Percentiles rank a stretch among this genome's conserved stretches.
phyloP scores from a whole-genome alignment of 148 eudicot genomes.

The Silene latifolia region DNA sequence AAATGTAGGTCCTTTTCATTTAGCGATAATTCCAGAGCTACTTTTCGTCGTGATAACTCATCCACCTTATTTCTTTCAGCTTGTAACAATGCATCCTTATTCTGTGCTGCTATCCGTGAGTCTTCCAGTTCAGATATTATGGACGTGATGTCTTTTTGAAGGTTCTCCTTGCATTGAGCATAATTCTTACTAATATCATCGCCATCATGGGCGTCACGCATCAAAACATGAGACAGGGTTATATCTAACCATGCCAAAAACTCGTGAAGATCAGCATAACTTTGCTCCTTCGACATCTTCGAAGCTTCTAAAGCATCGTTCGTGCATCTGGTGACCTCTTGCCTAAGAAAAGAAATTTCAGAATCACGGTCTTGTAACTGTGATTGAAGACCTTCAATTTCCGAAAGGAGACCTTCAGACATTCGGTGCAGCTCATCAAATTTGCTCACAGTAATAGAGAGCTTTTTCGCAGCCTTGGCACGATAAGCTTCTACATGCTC shows the following conservation, averaged over 20 bases:
- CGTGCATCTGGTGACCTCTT: slow-evolving; percentile 89
- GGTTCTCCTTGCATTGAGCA: slow-evolving; percentile 44
- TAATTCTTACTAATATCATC: slow-evolving; percentile 26
- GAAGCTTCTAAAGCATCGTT: slow-evolving; percentile 76
- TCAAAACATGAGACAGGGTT: slow-evolving; percentile 42
- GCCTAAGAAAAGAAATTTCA: slow-evolving; percentile 89
- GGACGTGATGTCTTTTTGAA: slow-evolving; percentile 51
- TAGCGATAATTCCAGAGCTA: slow-evolving; percentile 57
- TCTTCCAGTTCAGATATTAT: slow-evolving; percentile 67
- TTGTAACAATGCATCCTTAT: slow-evolving; percentile 57
- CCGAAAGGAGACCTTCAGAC: slow-evolving; percentile 83
- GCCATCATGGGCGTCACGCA: slow-evolving; percentile 33
- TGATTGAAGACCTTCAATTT: slow-evolving; percentile 88
- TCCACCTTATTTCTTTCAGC: slow-evolving; percentile 61
- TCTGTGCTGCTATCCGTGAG: slow-evolving; percentile 48
- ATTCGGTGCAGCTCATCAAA: slow-evolving; percentile 92
- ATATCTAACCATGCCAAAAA: slow-evolving; percentile 65
- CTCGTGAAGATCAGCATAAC: slow-evolving; percentile 58
- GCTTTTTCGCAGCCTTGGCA: slow-evolving; percentile 78
- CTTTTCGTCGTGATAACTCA: slow-evolving; percentile 52
- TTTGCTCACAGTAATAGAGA: slow-evolving; percentile 76
- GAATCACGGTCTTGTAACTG: slow-evolving; percentile 82
- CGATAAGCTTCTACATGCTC: slow-evolving; percentile 73
- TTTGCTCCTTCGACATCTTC: slow-evolving; percentile 59
- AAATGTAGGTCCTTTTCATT: slow-evolving; percentile 59